Base-by-base conservation (phyloP, 2,329 filamentous ascomycete species). In the Akanthomyces muscarius region DNA sequence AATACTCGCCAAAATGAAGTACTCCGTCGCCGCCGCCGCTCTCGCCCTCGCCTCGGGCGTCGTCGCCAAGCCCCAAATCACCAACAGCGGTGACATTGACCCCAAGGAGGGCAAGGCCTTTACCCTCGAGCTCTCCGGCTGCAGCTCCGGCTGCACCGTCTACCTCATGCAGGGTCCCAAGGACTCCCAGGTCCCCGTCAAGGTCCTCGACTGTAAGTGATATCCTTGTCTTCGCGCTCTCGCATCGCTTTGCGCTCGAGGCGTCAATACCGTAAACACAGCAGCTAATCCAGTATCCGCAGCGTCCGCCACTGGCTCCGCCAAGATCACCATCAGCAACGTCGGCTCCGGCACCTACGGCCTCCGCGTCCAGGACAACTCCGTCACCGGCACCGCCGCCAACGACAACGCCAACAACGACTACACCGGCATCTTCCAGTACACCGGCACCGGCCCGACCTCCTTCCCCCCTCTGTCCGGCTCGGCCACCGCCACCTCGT, bases 401-500 rank as follows among this genome's bases (percentile, higher is more conserved):
- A n/a, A 45, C 47, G 42, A 36, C 28, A 54, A 54, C 28, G 1
- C 25, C 50, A 54, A 61, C 50, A 61, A 53, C 59, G 50, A 61
- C 59, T 61, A 61, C 50, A 54, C 38, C 48, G 5, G 38, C 47
- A 28, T 53, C 28, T 61, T 61, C 21, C 2, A 18, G n/a, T 61
- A 61, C 59, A 48, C 59, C 41, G 59, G 59, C 50, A 54, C 50
- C n/a, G 59, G 59, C 59, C 59, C 59, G n/a, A 61, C 59, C 30
- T 61, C 59, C 18, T 61, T 61, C 50, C 59, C 59, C 5, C 59
- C 59, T n/a, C 59, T 61, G 50, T 60, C 57, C 55, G 57, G 57
- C 23, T 44, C 47, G 38, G 50, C 59, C 50, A 33, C 41, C 6
- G 57, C 57, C 36, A 61, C 38, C 36, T 54, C 59, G 5, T 2